phyloP scores from a whole-genome alignment of 1,284 basidiomycete species.

The Marasmius sp. region DNA sequence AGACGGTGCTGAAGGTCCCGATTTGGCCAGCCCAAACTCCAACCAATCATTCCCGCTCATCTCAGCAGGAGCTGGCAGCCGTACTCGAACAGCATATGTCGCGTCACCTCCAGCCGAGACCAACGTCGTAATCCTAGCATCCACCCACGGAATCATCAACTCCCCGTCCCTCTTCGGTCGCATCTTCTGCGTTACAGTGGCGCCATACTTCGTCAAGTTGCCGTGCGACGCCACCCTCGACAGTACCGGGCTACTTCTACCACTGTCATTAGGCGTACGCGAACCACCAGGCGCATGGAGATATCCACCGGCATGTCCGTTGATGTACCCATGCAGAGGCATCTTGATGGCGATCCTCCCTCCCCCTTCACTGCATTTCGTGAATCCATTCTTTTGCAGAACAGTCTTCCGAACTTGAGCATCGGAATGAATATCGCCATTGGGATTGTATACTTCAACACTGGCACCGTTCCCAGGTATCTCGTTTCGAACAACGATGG shows the following conservation, averaged over 20 bases:
- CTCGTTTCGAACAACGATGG: conserved; percentile 59
- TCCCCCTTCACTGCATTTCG: conserved; percentile 56
- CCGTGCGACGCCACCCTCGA: conserved; percentile 24
- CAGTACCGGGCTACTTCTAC: conserved; percentile 21
- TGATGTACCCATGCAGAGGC: background rate
- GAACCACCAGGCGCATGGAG: conserved; percentile 17
- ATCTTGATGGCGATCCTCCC: conserved; percentile 47
- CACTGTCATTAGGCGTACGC: conserved; percentile 22
- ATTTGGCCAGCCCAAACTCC: conserved; percentile 71
- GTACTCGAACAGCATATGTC: conserved; percentile 59
- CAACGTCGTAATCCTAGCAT: conserved; percentile 54
- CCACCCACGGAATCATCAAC: conserved; percentile 61
- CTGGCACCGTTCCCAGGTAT: conserved; percentile 34
- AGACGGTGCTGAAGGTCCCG: conserved; percentile 13
- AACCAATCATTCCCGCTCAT: conserved; percentile 59
- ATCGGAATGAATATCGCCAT: conserved; percentile 52
- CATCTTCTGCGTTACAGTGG: conserved; percentile 21
- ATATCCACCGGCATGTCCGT: background rate
- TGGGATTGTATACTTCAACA: conserved; percentile 62
- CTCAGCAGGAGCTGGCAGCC: conserved; percentile 55
- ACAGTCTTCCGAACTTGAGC: conserved; percentile 61
- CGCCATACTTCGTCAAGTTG: conserved; percentile 23
- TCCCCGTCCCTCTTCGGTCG: conserved; percentile 53
- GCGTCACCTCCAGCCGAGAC: conserved; percentile 23
- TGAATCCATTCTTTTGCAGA: conserved; percentile 54